Percentiles rank a stretch among this genome's conserved stretches.
These are phyloP conservation scores for Senecio squalidus DNA, from an alignment of 140 eudicot species.

Conservation along the genomic window DNA sequence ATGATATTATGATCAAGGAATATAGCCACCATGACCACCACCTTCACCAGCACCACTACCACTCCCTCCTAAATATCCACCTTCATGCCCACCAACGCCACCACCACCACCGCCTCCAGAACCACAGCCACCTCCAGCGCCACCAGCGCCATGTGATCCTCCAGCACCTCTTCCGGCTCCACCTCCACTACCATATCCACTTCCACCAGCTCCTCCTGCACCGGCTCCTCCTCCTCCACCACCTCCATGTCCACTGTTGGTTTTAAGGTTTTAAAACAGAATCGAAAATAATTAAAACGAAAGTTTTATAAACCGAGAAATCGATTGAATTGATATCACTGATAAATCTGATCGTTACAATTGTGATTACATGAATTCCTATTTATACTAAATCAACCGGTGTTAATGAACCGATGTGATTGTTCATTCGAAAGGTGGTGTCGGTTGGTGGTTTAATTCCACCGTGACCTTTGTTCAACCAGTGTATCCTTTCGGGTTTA, in stretches of 20 bases:
- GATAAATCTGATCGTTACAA: too few species aligned
- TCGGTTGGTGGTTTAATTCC: too few species aligned
- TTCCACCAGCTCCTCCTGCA: constrained; percentile 36
- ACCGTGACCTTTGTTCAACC: too few species aligned
- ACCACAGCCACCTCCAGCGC: constrained; percentile 32
- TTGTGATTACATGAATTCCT: too few species aligned
- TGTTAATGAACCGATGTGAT: too few species aligned
- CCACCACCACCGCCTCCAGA: constrained; percentile 32
- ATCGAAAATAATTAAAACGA: too few species aligned
- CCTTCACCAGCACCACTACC: constrained; percentile 35
- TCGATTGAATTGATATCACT: too few species aligned
- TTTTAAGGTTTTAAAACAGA: too few species aligned
- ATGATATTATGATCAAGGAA: constrained; percentile 17
- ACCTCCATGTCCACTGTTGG: constrained; percentile 30
- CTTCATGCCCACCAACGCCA: constrained; percentile 22
- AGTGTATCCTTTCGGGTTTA: too few species aligned
- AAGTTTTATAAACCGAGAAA: too few species aligned
- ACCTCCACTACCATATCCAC: constrained; percentile 27
- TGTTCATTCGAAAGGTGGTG: too few species aligned
- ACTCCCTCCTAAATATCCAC: constrained; percentile 24
- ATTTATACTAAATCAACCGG: too few species aligned
- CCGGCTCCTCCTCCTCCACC: constrained; percentile 28
- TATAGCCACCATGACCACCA: constrained; percentile 31
- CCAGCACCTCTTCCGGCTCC: constrained; percentile 32
- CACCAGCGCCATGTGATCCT: constrained; percentile 35